Evolutionary conservation across 768 basidiomycete genomes (phyloP).

Genomic region (Kwoniella shandongensis): DNA sequence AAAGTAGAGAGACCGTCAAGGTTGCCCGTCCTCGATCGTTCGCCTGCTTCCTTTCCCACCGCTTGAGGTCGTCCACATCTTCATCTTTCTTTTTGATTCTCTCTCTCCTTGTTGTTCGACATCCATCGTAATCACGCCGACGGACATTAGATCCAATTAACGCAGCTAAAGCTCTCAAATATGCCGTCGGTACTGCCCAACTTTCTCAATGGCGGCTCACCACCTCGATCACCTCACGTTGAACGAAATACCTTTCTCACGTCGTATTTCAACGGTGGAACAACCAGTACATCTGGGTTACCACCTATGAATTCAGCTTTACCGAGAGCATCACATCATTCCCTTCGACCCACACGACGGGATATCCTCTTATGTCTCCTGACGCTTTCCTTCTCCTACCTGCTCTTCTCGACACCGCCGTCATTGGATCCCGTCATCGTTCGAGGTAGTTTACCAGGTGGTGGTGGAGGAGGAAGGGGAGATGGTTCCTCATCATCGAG

Average conservation of each 20-base stretch:
- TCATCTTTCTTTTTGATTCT: slow-evolving; percentile 9
- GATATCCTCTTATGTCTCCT: slow-evolving; percentile 48
- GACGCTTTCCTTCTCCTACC: slow-evolving; percentile 44
- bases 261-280: slow-evolving; percentile 7
- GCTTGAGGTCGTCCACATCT: too few species aligned
- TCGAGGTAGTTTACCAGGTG: background rate
- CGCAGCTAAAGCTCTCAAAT: background rate
- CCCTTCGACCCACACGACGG: slow-evolving; percentile 39
- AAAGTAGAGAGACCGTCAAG: too few species aligned
- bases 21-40: too few species aligned
- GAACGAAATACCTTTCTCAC: slow-evolving; percentile 7
- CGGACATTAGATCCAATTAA: too few species aligned
- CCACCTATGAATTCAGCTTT: slow-evolving; percentile 16
- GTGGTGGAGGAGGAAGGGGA: background rate
- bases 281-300: slow-evolving; percentile 10
- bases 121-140: too few species aligned
- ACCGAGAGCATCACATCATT: slow-evolving; percentile 4
- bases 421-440: background rate
- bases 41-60: too few species aligned
- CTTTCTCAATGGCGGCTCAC: slow-evolving; percentile 24
- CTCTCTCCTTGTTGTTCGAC: background rate
- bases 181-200: slow-evolving; percentile 30
- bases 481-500: slow-evolving; percentile 5
- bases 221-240: slow-evolving; percentile 36
- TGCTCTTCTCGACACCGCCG: slow-evolving; percentile 31